These are phyloP conservation scores for Marchantia polymorpha DNA, from an alignment of 225 moss, liverwort and hornwort genomes.

Conservation along the genomic window DNA sequence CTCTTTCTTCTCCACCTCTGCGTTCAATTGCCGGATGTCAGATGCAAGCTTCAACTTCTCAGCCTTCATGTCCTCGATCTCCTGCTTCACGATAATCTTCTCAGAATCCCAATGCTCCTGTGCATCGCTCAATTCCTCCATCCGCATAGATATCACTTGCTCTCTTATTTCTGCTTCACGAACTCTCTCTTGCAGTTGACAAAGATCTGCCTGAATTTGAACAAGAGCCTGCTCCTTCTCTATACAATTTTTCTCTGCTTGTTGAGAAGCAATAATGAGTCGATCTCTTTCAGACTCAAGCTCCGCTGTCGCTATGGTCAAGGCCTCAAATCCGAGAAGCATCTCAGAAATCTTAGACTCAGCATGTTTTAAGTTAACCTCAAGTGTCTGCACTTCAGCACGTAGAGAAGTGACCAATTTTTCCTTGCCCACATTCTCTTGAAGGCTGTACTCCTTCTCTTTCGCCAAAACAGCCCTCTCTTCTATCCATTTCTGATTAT, in stretches of 20 bases:
- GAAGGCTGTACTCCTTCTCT: conserved; percentile 24
- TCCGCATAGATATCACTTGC: conserved; percentile 15
- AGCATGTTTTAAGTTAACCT: conserved; percentile 20
- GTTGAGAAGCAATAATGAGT: conserved; percentile 6
- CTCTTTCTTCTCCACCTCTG: conserved; percentile 21
- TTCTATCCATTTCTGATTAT: no score
- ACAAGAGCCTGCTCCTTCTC: conserved; percentile 20
- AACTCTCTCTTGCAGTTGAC: conserved; percentile 21
- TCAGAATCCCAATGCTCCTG: conserved; percentile 26
- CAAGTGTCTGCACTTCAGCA: conserved; percentile 27
- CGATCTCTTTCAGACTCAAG: conserved; percentile 23
- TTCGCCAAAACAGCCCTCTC: conserved; percentile 17
- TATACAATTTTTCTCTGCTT: conserved; percentile 15
- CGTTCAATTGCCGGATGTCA: not conserved
- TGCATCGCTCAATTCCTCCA: conserved; percentile 20
- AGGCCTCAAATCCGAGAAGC: conserved; percentile 22
- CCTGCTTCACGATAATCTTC: conserved; percentile 2
- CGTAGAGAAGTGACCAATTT: conserved; percentile 20
- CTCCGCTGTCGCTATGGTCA: conserved; percentile 28
- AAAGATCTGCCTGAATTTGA: conserved; percentile 25
- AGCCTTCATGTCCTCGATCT: conserved; percentile 20
- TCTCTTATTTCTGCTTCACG: conserved; percentile 35
- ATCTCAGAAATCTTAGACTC: conserved; percentile 30
- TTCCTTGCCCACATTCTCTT: conserved; percentile 18
- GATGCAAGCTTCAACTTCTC: conserved; percentile 20